Evolutionary conservation across 2,329 filamentous ascomycete genomes (phyloP).

Genomic region (Colletotrichum tofieldiae): DNA sequence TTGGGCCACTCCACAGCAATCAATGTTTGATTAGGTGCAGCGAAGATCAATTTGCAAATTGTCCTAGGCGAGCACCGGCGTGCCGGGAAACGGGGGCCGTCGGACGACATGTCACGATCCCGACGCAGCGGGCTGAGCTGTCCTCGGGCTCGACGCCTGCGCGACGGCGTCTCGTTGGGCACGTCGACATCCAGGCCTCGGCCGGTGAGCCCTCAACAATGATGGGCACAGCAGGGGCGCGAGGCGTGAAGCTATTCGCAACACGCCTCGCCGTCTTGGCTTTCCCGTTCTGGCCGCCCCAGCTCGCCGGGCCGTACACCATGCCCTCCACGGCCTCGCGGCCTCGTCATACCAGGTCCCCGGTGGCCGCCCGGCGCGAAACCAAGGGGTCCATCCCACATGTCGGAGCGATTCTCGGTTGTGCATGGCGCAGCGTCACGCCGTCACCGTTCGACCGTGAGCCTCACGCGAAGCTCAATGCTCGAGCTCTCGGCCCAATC

Average conservation of each 20-base stretch:
- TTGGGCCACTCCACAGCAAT: not conserved
- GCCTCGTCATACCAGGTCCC: not conserved
- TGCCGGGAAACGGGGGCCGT: not conserved
- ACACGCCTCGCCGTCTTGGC: not conserved
- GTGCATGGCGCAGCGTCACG: not conserved
- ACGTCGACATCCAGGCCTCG: not conserved
- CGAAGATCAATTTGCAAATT: not conserved
- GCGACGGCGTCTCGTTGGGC: not conserved
- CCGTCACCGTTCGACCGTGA: not conserved
- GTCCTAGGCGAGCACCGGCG: not conserved
- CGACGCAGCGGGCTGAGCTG: not conserved
- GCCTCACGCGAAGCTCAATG: not conserved
- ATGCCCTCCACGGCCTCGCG: not conserved
- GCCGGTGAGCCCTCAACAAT: not conserved
- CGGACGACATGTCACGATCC: not conserved
- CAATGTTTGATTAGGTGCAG: not conserved
- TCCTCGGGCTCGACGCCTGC: not conserved
- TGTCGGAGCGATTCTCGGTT: not conserved
- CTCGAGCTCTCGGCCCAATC: not conserved
- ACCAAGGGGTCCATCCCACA: not conserved
- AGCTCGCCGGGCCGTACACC: not conserved
- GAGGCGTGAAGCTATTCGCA: constrained; percentile 4
- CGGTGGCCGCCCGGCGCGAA: not conserved
- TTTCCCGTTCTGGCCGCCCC: not conserved
- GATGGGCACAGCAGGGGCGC: not conserved